Conservation (phyloP, 2,329 filamentous ascomycete species). For the Corynespora cassiicola region DNA sequence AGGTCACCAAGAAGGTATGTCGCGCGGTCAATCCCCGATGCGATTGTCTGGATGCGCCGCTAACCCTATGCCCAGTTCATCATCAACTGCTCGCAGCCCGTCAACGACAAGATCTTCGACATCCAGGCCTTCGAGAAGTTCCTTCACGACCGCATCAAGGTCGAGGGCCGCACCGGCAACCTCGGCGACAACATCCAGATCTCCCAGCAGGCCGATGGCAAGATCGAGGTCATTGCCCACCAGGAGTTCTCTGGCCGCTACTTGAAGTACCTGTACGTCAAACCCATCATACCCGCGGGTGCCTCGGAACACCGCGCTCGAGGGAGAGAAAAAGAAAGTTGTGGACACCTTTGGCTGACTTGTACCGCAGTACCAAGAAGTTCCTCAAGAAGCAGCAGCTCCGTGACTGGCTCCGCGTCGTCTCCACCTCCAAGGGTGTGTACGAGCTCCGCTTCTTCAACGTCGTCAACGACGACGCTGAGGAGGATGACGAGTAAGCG, state of each 20-base stretch:
- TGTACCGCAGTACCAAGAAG: constrained; percentile 90
- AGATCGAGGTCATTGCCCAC: constrained; percentile 97
- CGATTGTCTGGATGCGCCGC: too few species aligned
- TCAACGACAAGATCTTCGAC: constrained; percentile 99
- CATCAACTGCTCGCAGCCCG: constrained; percentile 99
- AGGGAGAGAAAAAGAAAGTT: too few species aligned
- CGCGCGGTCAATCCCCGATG: constrained; percentile 5
- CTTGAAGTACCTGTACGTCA: constrained; percentile 96
- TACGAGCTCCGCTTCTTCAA: constrained; percentile 99
- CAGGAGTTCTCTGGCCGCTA: constrained; percentile 98
- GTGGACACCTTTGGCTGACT: constrained; percentile 16
- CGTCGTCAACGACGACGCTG: constrained; percentile 96
- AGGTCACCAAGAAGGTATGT: constrained; percentile 84
- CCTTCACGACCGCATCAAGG: constrained; percentile 99
- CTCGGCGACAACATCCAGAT: constrained; percentile 92
- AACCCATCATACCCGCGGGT: too few species aligned
- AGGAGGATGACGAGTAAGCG: constrained; percentile 97
- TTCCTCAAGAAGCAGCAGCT: constrained; percentile 99
- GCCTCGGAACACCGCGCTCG: too few species aligned
- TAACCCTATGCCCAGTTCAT: constrained; percentile 82
- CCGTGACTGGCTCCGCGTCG: constrained; percentile 99
- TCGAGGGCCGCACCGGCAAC: constrained; percentile 97
- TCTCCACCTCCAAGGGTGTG: constrained; percentile 96
- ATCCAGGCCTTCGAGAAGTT: constrained; percentile 99
- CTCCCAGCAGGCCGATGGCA: constrained; percentile 90